Conservation (phyloP, 1,284 basidiomycete species). For the Apiotrichum laibachii region DNA sequence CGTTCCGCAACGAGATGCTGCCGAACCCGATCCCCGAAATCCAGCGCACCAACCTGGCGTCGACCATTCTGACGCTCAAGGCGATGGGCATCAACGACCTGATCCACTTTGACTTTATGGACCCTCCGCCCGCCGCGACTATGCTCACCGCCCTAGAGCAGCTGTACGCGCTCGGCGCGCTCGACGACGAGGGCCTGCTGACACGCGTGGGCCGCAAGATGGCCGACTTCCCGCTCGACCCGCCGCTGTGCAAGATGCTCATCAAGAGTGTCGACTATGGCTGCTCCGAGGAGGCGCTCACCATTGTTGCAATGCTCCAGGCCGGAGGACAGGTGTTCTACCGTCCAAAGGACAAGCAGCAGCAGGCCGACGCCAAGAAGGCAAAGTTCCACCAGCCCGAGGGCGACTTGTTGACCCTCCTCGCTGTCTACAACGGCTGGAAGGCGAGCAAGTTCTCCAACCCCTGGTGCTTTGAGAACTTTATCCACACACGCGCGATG, state of each 20-base stretch:
- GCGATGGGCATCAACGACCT: conserved; percentile 99
- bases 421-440: conserved; percentile 99
- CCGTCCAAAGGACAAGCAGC: conserved; percentile 97
- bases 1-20: conserved; percentile 97
- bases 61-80: conserved; percentile 92
- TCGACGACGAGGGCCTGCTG: conserved; percentile 94
- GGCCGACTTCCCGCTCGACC: conserved; percentile 99
- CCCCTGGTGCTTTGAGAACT: conserved; percentile 97
- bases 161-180: conserved; percentile 88
- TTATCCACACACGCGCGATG: conserved; percentile 95
- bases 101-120: conserved; percentile 99
- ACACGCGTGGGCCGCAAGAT: conserved; percentile 95
- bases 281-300: conserved; percentile 95
- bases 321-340: conserved; percentile 97
- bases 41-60: conserved; percentile 87
- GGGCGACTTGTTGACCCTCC: conserved; percentile 90
- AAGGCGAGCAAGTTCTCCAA: conserved; percentile 91
- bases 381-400: conserved; percentile 66
- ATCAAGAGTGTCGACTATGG: conserved; percentile 97
- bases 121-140: conserved; percentile 93
- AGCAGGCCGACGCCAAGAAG: conserved; percentile 69
- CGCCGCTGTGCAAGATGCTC: conserved; percentile 93
- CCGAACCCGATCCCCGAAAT: conserved; percentile 98
- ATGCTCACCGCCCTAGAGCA: conserved; percentile 87
- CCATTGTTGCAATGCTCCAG: conserved; percentile 90